Percentiles rank a stretch among this genome's conserved stretches.
These are phyloP conservation scores for Periconia sp. DNA, from an alignment of 2,329 filamentous ascomycete genomes.

Conservation along the genomic window DNA sequence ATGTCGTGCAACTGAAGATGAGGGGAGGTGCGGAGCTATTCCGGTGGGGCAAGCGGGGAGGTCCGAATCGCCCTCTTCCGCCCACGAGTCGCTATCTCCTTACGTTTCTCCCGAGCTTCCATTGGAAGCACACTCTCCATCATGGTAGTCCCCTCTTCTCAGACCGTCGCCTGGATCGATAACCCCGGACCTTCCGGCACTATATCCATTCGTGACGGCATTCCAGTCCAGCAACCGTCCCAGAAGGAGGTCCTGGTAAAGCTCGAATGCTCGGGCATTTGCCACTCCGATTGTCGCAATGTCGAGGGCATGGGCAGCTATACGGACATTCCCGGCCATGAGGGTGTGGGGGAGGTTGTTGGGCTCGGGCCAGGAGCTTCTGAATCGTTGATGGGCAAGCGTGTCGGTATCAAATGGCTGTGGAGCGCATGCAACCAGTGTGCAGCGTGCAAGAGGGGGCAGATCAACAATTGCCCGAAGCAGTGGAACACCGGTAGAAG, in stretches of 20 bases:
- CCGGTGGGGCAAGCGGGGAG: constrained; percentile 10
- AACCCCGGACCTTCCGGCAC: constrained; percentile 41
- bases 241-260: constrained; percentile 54
- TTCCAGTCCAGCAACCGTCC: constrained; percentile 45
- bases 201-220: constrained; percentile 43
- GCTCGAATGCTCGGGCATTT: constrained; percentile 55
- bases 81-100: not conserved
- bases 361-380: constrained; percentile 37
- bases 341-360: constrained; percentile 54
- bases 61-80: constrained; percentile 1
- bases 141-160: constrained; percentile 32
- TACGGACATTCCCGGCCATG: constrained; percentile 56
- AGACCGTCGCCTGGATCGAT: constrained; percentile 47
- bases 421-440: constrained; percentile 51
- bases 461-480: constrained; percentile 50
- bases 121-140: constrained; percentile 1
- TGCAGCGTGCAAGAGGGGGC: constrained; percentile 41
- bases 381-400: constrained; percentile 33
- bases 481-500: constrained; percentile 51
- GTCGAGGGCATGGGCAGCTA: constrained; percentile 51
- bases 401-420: constrained; percentile 55
- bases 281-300: constrained; percentile 56
- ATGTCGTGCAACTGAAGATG: not conserved
- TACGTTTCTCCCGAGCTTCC: not conserved
- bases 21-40: not conserved